These are phyloP conservation scores for Simplicillium sp. DNA, from an alignment of 2,329 filamentous ascomycete species.

Conservation along the genomic window DNA sequence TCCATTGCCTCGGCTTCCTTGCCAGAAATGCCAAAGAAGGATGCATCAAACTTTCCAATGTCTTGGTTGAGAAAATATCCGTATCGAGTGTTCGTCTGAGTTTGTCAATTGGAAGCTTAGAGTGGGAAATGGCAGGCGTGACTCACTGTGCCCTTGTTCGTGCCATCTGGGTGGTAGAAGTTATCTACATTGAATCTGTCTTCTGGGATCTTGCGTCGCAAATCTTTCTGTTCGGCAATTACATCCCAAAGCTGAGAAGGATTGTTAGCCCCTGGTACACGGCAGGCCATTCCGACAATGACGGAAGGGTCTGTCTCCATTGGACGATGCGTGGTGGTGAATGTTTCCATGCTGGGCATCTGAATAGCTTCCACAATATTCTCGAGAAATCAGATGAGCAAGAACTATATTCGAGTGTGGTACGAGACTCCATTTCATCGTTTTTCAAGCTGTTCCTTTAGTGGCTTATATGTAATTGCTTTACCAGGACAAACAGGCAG, in stretches of 20 bases:
- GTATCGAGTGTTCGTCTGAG: background rate
- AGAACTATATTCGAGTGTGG: too few species aligned
- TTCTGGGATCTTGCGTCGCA: constrained; percentile 25
- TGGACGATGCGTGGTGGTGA: too few species aligned
- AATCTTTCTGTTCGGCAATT: constrained; percentile 20
- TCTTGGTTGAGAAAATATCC: constrained; percentile 1
- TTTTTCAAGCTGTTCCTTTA: too few species aligned
- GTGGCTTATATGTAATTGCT: too few species aligned
- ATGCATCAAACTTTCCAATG: background rate
- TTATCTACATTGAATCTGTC: constrained; percentile 34
- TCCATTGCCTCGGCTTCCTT: background rate
- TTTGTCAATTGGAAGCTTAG: background rate
- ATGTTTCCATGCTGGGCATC: too few species aligned
- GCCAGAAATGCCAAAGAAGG: background rate
- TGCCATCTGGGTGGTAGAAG: constrained; percentile 24
- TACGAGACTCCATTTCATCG: too few species aligned
- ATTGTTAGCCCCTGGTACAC: constrained; percentile 17
- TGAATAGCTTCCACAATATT: too few species aligned
- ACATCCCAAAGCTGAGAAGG: constrained; percentile 18
- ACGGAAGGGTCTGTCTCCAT: constrained; percentile 6
- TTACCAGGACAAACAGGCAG: too few species aligned
- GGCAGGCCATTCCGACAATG: constrained; percentile 20
- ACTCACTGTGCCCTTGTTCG: constrained; percentile 12
- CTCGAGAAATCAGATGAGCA: too few species aligned
- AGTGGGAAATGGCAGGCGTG: background rate